A percentile compares a stretch with the other conserved stretches of the same genome.
Conservation (phyloP, 768 basidiomycete genomes). For the Lanmaoa rubissima region DNA sequence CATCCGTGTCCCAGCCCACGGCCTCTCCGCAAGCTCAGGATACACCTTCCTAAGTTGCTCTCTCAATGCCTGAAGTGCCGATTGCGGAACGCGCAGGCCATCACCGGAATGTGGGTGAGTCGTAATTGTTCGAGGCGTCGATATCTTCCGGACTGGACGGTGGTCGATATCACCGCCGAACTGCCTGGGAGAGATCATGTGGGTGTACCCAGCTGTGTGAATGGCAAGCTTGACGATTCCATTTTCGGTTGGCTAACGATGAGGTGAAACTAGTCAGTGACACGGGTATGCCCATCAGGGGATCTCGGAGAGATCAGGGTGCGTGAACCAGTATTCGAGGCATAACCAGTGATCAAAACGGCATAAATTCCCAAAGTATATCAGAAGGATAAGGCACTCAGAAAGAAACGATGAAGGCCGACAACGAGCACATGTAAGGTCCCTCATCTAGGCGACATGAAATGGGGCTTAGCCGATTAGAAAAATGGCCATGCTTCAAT, state of each 20-base stretch:
- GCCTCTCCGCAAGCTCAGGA: slow-evolving; percentile 73
- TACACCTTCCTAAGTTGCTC: slow-evolving; percentile 55
- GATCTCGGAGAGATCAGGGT: neutral
- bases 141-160: slow-evolving; percentile 40
- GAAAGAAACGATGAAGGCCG: neutral
- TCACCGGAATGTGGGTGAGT: slow-evolving; percentile 51
- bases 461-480: neutral
- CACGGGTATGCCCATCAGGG: neutral
- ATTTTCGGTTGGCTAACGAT: slow-evolving; percentile 58
- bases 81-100: slow-evolving; percentile 66
- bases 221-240: slow-evolving; percentile 77
- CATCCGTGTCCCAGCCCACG: slow-evolving; percentile 70
- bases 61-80: slow-evolving; percentile 50
- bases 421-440: neutral
- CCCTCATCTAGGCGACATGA: neutral
- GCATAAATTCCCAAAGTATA: neutral
- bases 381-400: neutral
- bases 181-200: slow-evolving; percentile 24
- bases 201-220: slow-evolving; percentile 72
- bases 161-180: neutral
- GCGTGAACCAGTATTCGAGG: neutral
- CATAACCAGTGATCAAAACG: neutral
- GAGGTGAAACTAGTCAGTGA: slow-evolving; percentile 1
- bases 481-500: neutral
- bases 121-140: slow-evolving; percentile 72